Conservation (phyloP, 805 yeast species). For the Jamesozyma spencerorum region DNA sequence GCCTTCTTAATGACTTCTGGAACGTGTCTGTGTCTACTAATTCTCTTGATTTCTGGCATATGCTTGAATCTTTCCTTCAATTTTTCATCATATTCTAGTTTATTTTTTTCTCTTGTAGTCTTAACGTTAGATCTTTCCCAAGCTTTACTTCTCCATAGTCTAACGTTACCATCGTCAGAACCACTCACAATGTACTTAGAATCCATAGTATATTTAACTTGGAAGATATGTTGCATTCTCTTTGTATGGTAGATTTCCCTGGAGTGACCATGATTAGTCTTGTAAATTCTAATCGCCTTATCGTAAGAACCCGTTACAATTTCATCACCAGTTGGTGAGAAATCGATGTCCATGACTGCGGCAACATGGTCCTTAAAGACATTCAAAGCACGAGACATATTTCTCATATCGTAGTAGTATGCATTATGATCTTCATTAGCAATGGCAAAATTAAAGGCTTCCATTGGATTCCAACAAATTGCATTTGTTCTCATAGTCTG, state of each 20-base stretch:
- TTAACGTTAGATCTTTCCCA: slow-evolving; percentile 76
- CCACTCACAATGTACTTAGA: slow-evolving; percentile 80
- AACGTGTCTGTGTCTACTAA: slow-evolving; percentile 83
- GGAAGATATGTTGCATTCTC: slow-evolving; percentile 92
- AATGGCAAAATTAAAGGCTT: slow-evolving; percentile 85
- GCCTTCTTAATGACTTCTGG: slow-evolving; percentile 86
- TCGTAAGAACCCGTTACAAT: slow-evolving; percentile 93
- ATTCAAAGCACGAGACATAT: slow-evolving; percentile 68
- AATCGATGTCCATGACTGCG: slow-evolving; percentile 90
- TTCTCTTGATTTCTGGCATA: slow-evolving; percentile 94
- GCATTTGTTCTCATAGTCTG: slow-evolving; percentile 77
- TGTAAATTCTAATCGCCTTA: slow-evolving; percentile 77
- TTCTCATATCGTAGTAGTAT: slow-evolving; percentile 94
- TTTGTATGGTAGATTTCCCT: slow-evolving; percentile 93
- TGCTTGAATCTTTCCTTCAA: slow-evolving; percentile 85
- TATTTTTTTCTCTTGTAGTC: slow-evolving; percentile 68
- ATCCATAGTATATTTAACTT: slow-evolving; percentile 80
- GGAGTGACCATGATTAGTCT: slow-evolving; percentile 75
- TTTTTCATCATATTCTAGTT: slow-evolving; percentile 83
- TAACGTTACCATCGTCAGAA: slow-evolving; percentile 90
- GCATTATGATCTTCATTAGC: slow-evolving; percentile 93
- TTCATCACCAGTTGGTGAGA: slow-evolving; percentile 95
- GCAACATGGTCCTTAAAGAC: slow-evolving; percentile 93
- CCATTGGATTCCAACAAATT: slow-evolving; percentile 95
- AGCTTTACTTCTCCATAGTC: slow-evolving; percentile 87